phyloP scores from a whole-genome alignment of 202 grass and related monocot genomes.

The Hordeum pubiflorum region DNA sequence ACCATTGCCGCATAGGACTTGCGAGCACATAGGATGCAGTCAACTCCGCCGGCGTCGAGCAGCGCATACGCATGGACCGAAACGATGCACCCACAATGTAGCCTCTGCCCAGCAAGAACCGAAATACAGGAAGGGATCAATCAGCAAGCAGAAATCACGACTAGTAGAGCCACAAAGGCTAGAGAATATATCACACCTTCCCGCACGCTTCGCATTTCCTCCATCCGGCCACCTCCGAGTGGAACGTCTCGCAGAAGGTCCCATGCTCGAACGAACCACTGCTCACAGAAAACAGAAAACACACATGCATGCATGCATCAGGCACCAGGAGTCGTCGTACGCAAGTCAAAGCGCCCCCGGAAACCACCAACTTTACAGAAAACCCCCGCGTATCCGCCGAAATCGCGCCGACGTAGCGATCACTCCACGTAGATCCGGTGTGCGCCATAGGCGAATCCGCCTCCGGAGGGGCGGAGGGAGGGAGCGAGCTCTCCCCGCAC shows the following conservation, averaged over 20 bases:
- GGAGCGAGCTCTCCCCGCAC: neutral
- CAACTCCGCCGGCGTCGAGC: constrained; percentile 79
- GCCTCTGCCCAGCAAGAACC: constrained; percentile 42
- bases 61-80: constrained; percentile 56
- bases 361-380: constrained; percentile 29
- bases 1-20: constrained; percentile 57
- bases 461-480: constrained; percentile 8
- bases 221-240: constrained; percentile 82
- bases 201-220: constrained; percentile 84
- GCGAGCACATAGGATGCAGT: constrained; percentile 65
- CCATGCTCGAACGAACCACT: constrained; percentile 74
- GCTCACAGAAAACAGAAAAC: constrained; percentile 25
- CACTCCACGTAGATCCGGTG: constrained; percentile 67
- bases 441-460: constrained; percentile 39
- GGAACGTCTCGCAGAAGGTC: constrained; percentile 88
- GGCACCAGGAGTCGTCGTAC: constrained; percentile 28
- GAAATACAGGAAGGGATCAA: neutral
- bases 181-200: constrained; percentile 47
- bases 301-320: constrained; percentile 50
- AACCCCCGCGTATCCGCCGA: constrained; percentile 10
- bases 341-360: constrained; percentile 38
- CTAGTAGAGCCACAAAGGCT: neutral
- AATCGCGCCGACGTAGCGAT: constrained; percentile 45
- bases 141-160: neutral
- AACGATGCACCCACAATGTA: constrained; percentile 95